Percentiles rank a stretch among this genome's conserved stretches.
Evolutionary conservation across 305 asterid species (phyloP).

Genomic region (Solanum aculeatissimum): DNA sequence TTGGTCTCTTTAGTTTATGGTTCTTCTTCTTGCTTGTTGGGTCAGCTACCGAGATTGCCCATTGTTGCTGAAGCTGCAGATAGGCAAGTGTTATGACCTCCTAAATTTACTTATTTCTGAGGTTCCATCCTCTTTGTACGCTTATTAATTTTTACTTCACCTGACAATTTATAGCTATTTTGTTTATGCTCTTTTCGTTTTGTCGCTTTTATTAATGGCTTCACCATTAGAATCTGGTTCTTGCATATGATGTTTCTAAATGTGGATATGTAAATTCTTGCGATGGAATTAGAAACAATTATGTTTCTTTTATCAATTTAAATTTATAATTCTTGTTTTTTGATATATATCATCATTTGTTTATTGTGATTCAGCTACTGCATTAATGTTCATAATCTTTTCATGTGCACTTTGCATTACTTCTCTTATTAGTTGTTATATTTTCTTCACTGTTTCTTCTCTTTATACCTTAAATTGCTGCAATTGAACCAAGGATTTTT

Average conservation of each 20-base stretch:
- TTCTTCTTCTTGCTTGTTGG: constrained; percentile 64
- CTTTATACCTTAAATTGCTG: too few species aligned
- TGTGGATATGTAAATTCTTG: neutral
- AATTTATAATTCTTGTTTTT: neutral
- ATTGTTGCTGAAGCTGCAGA: constrained; percentile 96
- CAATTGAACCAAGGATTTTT: too few species aligned
- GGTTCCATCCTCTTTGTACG: neutral
- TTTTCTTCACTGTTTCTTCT: too few species aligned
- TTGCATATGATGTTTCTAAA: neutral
- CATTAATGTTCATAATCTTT: too few species aligned
- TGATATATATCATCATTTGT: too few species aligned
- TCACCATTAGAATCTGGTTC: neutral
- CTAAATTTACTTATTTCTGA: neutral
- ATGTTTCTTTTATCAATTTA: neutral
- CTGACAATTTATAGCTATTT: neutral
- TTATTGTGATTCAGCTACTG: too few species aligned
- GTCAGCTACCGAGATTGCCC: constrained; percentile 83
- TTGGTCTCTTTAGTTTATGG: constrained; percentile 73
- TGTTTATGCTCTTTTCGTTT: neutral
- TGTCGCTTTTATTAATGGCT: neutral
- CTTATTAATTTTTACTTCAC: neutral
- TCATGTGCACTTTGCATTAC: too few species aligned
- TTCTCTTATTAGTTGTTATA: too few species aligned
- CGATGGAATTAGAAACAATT: neutral
- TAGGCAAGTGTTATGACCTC: constrained; percentile 72